These are phyloP conservation scores for Hymenoscyphus fructigenus DNA, from an alignment of 2,329 filamentous ascomycete genomes.

Conservation along the genomic window DNA sequence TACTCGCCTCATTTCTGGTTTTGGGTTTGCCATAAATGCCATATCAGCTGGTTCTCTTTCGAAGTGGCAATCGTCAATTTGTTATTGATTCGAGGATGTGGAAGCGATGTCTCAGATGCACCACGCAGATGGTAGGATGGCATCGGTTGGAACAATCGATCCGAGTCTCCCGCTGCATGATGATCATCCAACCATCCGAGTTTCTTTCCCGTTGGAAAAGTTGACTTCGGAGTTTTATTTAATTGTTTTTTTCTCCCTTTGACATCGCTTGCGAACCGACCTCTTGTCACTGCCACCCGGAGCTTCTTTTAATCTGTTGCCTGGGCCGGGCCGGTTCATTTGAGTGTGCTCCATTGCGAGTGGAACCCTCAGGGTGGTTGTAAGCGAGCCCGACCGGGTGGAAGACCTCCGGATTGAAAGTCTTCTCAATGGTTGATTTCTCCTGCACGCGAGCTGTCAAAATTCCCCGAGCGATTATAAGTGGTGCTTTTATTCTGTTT, in stretches of 20 bases:
- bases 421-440: not conserved
- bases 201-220: not conserved
- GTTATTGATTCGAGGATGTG: too few species aligned
- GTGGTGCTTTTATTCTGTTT: not conserved
- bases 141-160: not conserved
- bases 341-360: not conserved
- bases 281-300: not conserved
- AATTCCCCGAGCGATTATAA: not conserved
- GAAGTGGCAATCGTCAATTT: too few species aligned
- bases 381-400: not conserved
- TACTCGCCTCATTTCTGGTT: too few species aligned
- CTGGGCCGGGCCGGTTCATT: not conserved
- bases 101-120: not conserved
- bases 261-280: conserved; percentile 2
- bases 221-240: too few species aligned
- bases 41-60: too few species aligned
- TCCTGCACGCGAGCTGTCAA: not conserved
- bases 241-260: not conserved
- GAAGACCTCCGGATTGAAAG: not conserved
- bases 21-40: too few species aligned
- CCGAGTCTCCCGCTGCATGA: not conserved
- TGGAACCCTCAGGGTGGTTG: not conserved
- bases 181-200: not conserved
- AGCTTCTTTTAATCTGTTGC: not conserved
- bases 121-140: too few species aligned